Conservation (phyloP, 2,329 filamentous ascomycete genomes). For the Pestalotiopsis sp. region DNA sequence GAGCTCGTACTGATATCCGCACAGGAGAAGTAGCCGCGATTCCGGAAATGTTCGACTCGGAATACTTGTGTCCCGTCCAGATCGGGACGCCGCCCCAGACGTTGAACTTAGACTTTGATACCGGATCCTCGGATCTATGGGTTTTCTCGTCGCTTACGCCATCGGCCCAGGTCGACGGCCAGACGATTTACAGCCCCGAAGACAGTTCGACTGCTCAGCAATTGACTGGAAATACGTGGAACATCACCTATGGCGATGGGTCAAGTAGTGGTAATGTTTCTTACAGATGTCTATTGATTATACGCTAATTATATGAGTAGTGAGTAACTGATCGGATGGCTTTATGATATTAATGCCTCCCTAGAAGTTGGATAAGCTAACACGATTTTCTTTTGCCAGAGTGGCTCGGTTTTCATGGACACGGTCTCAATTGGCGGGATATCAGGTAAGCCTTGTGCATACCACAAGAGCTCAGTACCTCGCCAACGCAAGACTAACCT, state of each 20-base stretch:
- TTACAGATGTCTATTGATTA: too few relatives aligned
- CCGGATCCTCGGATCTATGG: slow-evolving; percentile 50
- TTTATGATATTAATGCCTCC: too few relatives aligned
- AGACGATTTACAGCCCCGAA: slow-evolving; percentile 41
- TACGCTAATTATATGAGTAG: too few relatives aligned
- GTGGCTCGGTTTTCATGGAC: slow-evolving; percentile 47
- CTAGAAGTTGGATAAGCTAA: too few relatives aligned
- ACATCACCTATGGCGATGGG: slow-evolving; percentile 47
- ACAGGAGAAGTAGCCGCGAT: slow-evolving; percentile 31
- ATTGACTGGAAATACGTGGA: slow-evolving; percentile 40
- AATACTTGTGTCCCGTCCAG: slow-evolving; percentile 35
- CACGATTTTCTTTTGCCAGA: slow-evolving; percentile 28
- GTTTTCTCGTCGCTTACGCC: slow-evolving; percentile 45
- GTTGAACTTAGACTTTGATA: slow-evolving; percentile 47
- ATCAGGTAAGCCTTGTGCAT: neutral
- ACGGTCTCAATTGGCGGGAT: slow-evolving; percentile 44
- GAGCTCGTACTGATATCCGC: neutral
- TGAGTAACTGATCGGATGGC: too few relatives aligned
- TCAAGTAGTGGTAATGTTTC: slow-evolving; percentile 17
- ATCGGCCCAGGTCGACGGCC: slow-evolving; percentile 35
- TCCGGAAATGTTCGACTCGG: slow-evolving; percentile 33
- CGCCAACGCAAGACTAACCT: neutral
- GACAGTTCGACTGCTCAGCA: slow-evolving; percentile 41
- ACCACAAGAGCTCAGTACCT: neutral
- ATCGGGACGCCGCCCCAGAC: slow-evolving; percentile 44